A percentile compares a stretch with the other conserved stretches of the same genome.
phyloP scores from a whole-genome alignment of 768 basidiomycete genomes.

The Crucibulum laeve region DNA sequence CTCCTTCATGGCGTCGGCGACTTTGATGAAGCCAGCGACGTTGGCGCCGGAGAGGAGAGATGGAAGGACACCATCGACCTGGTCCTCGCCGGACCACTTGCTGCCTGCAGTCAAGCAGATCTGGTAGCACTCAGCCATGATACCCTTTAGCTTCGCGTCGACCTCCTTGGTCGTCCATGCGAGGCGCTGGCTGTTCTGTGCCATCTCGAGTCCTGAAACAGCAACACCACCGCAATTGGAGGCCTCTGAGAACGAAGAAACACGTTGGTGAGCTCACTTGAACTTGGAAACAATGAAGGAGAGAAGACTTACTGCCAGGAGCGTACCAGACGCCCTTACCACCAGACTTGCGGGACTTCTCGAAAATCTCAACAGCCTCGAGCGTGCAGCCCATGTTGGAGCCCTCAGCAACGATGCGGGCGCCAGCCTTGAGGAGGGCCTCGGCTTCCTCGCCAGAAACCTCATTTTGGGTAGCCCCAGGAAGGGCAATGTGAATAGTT shows the following conservation, averaged over 20 bases:
- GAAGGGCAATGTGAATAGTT: slow-evolving; percentile 64
- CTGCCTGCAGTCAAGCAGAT: slow-evolving; percentile 53
- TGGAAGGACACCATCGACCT: slow-evolving; percentile 35
- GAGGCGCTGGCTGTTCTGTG: slow-evolving; percentile 68
- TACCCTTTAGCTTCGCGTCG: slow-evolving; percentile 62
- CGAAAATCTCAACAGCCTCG: slow-evolving; percentile 71
- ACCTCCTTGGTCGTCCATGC: slow-evolving; percentile 62
- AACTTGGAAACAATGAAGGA: not conserved
- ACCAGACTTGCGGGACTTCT: slow-evolving; percentile 50
- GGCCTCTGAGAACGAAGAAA: slow-evolving; percentile 27
- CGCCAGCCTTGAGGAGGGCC: slow-evolving; percentile 64
- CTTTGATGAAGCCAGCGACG: slow-evolving; percentile 68
- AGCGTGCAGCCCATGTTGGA: slow-evolving; percentile 76
- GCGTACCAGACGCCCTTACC: slow-evolving; percentile 61
- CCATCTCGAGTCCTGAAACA: slow-evolving; percentile 77
- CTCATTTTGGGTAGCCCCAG: slow-evolving; percentile 71
- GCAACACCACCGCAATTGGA: slow-evolving; percentile 75
- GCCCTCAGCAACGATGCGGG: slow-evolving; percentile 69
- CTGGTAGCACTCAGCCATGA: slow-evolving; percentile 66
- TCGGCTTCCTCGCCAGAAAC: slow-evolving; percentile 66
- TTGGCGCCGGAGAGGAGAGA: slow-evolving; percentile 64
- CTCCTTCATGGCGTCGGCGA: slow-evolving; percentile 68
- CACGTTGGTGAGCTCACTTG: slow-evolving; percentile 5
- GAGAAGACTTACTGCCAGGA: slow-evolving; percentile 53
- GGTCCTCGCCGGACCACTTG: slow-evolving; percentile 51